Evolutionary conservation across 148 eudicot species (phyloP), one percentile per base, ranked within the genome.

Genomic region (Silene conica): DNA sequence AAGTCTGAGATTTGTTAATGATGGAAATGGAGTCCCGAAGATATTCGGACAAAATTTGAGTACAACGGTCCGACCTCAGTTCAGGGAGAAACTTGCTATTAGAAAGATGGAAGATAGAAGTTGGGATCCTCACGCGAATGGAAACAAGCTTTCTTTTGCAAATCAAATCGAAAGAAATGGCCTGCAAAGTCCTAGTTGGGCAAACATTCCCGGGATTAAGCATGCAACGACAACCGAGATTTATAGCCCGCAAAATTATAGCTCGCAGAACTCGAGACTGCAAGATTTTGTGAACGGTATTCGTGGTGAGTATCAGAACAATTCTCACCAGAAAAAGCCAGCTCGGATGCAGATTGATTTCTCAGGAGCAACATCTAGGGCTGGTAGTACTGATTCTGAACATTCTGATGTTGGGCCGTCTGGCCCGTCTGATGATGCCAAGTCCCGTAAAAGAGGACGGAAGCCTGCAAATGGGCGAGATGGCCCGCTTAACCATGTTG

Each of bases 401-500:
- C 88, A 84, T 75, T 86, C 92, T 1, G 96, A 90, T 63, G 83
- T 79, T n/a, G 92, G 88, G 72, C 86, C 78, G 54, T 28, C 87
- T 6, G 83, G 73, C 28, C 74, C 77, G 46, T 80, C 78, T 5
- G 85, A 82, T 46, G 87, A 85, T 59, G 72, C 63, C 54, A 84
- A 71, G 71, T 83, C 87, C 10, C 60, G 83, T 10, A 85, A 85
- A 59, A 43, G 87, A 54, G 87, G 87, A 0, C 65, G 87, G 0
- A 85, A 82, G 57, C 87, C 87, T 0, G 85, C 87, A 13, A 82
- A 85, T 31, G 87, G 87, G 1, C 82, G 87, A 75, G 87, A 77
- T 50, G 81, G 80, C 67, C 85, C 87, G 0, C 81, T 85, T 28
- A 94, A 94, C 74, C 97, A 94, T 43, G 98, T 94, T 1, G 98